Evolutionary conservation across 2,329 filamentous ascomycete species (phyloP), one percentile per base, ranked within the genome.

Genomic region (Botrytis byssoidea): DNA sequence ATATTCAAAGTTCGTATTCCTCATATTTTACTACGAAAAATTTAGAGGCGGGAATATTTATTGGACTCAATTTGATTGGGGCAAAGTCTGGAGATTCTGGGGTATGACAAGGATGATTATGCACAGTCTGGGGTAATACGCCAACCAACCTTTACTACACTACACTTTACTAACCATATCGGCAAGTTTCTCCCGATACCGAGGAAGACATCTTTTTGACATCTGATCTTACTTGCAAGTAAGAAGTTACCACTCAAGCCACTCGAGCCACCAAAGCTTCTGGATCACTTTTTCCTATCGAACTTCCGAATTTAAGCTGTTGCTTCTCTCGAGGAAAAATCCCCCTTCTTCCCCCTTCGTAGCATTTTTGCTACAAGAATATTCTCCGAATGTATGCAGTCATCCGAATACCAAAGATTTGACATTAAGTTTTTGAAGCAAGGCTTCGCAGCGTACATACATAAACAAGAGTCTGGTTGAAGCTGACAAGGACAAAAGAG

Each of bases 81-180:
- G 46, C n/a, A 40, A 61, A 60, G 25, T 69, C 71, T 68, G 51
- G 63, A 51, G 71, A 68, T 69, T 68, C 51, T 48, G 63, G 71
- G 71, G 51, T 72, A 60, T 10, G 64, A 60, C 71, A 60, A 60
- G 63, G 48, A 35, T 68, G 32, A 65, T 71, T 66, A 63, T 71
- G 42, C 32, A 48, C 32, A 65, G 20, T 35, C 29, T 37, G 63
- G 63, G 71, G 63, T 68, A 72, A 40, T 25, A 68, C 51, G 25
- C 22, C 16, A 69, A 42, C 29, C 16, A 69, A 55, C 40, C 40
- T 32, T 29, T n/a, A 35, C 25, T 64, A 60, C 29, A 60, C 29
- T 20, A 60, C 29, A 35, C n/a, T 60, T 35, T 12, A 60, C 61
- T 42, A 63, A 44, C 44, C 14, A 60, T 4, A 68, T 60, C 44